phyloP scores from a whole-genome alignment of 768 basidiomycete genomes.

The Psilocybe azurescens region DNA sequence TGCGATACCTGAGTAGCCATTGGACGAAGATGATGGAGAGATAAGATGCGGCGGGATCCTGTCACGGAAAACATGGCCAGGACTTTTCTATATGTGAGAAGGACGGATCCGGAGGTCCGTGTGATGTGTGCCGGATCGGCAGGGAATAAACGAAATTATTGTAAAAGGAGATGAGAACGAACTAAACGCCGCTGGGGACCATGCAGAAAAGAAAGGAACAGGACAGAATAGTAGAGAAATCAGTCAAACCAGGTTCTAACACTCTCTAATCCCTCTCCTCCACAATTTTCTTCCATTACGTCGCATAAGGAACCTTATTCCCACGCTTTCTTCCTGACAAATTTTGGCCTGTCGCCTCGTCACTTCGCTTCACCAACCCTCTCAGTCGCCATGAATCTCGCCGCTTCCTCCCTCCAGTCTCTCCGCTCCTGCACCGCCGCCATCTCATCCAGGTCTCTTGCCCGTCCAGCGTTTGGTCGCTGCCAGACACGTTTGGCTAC shows the following conservation, averaged over 20 bases:
- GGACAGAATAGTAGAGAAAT: neutral
- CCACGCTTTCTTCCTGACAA: constrained; percentile 24
- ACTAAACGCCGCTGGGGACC: constrained; percentile 8
- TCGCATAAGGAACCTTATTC: constrained; percentile 13
- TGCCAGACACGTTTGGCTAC: constrained; percentile 31
- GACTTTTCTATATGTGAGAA: constrained; percentile 17
- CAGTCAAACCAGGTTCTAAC: neutral
- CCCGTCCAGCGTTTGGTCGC: constrained; percentile 41
- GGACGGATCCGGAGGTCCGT: constrained; percentile 24
- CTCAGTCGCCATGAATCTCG: constrained; percentile 49
- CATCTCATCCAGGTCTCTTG: constrained; percentile 49
- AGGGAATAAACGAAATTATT: neutral
- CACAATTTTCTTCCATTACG: constrained; percentile 5
- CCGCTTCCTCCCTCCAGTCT: constrained; percentile 52
- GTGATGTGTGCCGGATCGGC: constrained; percentile 15
- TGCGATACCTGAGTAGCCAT: constrained; percentile 39
- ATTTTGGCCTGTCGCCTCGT: constrained; percentile 19
- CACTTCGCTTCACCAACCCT: constrained; percentile 21
- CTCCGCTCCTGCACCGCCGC: constrained; percentile 66
- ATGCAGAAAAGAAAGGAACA: constrained; percentile 8
- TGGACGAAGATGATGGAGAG: constrained; percentile 39
- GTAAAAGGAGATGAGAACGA: neutral
- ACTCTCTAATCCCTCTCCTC: neutral
- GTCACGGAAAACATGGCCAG: constrained; percentile 19
- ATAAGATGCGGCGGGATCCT: constrained; percentile 36